Evolutionary conservation across 2,329 filamentous ascomycete genomes (phyloP).

Genomic region (Venturia carpophila): DNA sequence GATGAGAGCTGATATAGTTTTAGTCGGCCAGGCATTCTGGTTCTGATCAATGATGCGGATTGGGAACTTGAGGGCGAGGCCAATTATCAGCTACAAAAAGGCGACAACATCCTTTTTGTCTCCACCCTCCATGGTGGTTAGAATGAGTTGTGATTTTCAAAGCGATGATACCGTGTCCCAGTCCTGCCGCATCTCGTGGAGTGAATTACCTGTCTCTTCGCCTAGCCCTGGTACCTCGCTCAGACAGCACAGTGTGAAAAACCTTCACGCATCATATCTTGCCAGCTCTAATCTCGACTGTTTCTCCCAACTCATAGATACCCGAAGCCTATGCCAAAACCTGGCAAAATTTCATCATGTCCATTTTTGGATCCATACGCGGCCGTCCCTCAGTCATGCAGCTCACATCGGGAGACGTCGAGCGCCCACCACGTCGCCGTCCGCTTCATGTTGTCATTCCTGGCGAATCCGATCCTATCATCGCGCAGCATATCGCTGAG

Average conservation of each 20-base stretch:
- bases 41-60: constrained; percentile 94
- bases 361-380: not conserved
- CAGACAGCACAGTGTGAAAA: not conserved
- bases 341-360: not conserved
- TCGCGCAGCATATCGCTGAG: not conserved
- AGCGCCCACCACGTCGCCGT: not conserved
- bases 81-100: constrained; percentile 70
- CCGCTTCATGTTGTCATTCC: not conserved
- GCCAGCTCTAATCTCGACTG: not conserved
- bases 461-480: not conserved
- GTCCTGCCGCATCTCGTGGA: not conserved
- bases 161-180: not conserved
- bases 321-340: not conserved
- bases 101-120: constrained; percentile 90
- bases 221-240: not conserved
- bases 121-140: constrained; percentile 85
- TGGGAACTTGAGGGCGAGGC: constrained; percentile 98
- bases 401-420: not conserved
- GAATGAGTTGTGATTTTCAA: not conserved
- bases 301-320: not conserved
- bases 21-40: constrained; percentile 89
- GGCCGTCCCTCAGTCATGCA: not conserved
- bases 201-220: not conserved
- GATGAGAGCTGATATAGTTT: constrained; percentile 22
- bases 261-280: not conserved